These are phyloP conservation scores for Paramecium octaurelia DNA, from an alignment of 73 alveolate genomes.

Conservation along the genomic window DNA sequence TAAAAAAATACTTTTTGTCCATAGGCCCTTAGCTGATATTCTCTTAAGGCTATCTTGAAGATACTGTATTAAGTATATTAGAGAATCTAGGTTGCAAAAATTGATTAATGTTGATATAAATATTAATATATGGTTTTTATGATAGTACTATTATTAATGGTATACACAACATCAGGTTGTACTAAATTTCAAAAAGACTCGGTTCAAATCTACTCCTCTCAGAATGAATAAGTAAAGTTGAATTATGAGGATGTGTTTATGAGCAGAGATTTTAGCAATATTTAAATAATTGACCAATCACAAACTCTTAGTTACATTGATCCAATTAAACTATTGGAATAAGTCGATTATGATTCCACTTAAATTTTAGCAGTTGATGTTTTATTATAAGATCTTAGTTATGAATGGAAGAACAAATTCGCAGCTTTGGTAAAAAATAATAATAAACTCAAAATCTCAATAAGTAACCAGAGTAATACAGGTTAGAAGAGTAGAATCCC, in stretches of 20 bases:
- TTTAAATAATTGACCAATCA: background rate
- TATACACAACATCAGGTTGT: background rate
- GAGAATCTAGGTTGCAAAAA: background rate
- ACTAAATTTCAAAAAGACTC: background rate
- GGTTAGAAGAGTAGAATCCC: background rate
- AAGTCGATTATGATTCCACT: background rate
- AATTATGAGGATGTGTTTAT: background rate
- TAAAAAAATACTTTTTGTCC: background rate
- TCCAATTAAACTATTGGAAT: background rate
- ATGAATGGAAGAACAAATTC: background rate
- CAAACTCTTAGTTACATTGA: background rate
- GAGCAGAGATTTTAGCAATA: background rate
- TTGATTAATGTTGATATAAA: background rate
- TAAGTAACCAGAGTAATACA: background rate
- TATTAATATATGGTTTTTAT: background rate
- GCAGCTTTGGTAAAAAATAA: background rate
- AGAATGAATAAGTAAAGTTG: background rate
- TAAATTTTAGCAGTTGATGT: background rate
- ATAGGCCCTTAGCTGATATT: background rate
- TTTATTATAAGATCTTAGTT: background rate
- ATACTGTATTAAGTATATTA: background rate
- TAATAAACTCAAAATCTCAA: background rate
- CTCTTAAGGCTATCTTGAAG: background rate
- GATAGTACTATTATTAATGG: background rate
- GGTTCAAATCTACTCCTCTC: background rate